Conservation (phyloP, 768 basidiomycete genomes). For the Kwoniella sp. region DNA sequence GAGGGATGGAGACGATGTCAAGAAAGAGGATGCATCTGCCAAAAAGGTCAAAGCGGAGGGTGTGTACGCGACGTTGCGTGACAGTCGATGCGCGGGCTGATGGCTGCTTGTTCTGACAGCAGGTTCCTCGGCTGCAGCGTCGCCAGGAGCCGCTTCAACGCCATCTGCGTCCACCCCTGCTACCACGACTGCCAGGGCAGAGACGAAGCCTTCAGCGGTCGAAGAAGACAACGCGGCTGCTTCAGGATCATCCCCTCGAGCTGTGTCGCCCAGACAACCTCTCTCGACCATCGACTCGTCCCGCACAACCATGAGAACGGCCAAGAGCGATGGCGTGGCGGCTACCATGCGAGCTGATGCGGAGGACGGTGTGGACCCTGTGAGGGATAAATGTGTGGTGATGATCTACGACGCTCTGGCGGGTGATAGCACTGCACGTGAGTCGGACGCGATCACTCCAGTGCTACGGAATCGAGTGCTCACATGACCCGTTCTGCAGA, state of each 20-base stretch:
- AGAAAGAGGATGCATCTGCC: slow-evolving; percentile 19
- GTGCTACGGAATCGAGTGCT: too few species aligned
- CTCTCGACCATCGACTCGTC: slow-evolving; percentile 36
- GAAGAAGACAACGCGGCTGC: not conserved
- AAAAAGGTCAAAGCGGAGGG: slow-evolving; percentile 37
- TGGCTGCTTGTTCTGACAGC: not conserved
- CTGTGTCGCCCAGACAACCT: slow-evolving; percentile 15
- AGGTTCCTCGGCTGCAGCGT: slow-evolving; percentile 6
- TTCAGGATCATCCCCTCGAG: slow-evolving; percentile 9
- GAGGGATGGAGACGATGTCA: slow-evolving; percentile 35
- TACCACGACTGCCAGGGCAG: slow-evolving; percentile 10
- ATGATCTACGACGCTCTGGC: slow-evolving; percentile 89
- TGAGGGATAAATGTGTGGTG: slow-evolving; percentile 80
- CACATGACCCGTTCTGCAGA: slow-evolving; percentile 55
- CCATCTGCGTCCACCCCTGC: slow-evolving; percentile 12
- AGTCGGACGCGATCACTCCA: too few species aligned
- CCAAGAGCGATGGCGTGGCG: slow-evolving; percentile 67
- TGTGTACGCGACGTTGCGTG: slow-evolving; percentile 19
- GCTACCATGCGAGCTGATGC: slow-evolving; percentile 22
- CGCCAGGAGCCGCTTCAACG: slow-evolving; percentile 20
- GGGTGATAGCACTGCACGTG: slow-evolving; percentile 78
- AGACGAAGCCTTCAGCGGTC: not conserved
- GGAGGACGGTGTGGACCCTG: slow-evolving; percentile 58
- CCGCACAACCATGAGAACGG: slow-evolving; percentile 53
- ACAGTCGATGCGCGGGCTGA: not conserved